phyloP scores from a whole-genome alignment of 2,329 filamentous ascomycete genomes.

The Pseudogymnoascus sp. region DNA sequence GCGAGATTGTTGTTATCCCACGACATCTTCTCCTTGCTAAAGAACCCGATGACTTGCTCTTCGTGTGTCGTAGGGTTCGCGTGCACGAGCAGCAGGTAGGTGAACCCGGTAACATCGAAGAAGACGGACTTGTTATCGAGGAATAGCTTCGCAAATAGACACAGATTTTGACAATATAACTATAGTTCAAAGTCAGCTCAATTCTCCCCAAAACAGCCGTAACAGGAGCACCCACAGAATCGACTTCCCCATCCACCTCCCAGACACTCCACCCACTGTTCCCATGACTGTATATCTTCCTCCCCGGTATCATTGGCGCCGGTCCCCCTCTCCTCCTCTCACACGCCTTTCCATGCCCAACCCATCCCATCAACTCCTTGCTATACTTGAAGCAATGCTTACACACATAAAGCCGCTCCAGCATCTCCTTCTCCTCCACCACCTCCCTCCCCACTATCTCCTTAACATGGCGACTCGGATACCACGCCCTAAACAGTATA shows the following conservation, averaged over 20 bases:
- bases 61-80: conserved; percentile 35
- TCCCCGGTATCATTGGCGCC: conserved; percentile 52
- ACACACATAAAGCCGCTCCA: conserved; percentile 76
- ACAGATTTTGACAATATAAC: conserved; percentile 92
- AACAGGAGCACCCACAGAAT: conserved; percentile 52
- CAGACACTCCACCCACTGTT: conserved; percentile 77
- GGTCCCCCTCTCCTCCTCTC: conserved; percentile 33
- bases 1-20: conserved; percentile 99
- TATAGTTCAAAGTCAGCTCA: conserved; percentile 27
- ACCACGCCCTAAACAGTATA: conserved; percentile 83
- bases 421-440: conserved; percentile 31
- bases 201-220: neutral
- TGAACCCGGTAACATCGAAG: conserved; percentile 90
- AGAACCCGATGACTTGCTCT: conserved; percentile 80
- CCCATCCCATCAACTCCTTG: conserved; percentile 53
- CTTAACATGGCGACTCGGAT: conserved; percentile 82
- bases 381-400: conserved; percentile 93
- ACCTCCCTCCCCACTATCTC: conserved; percentile 52
- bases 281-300: conserved; percentile 64
- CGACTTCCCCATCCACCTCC: conserved; percentile 84
- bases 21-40: conserved; percentile 96
- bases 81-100: conserved; percentile 88
- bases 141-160: conserved; percentile 93
- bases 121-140: conserved; percentile 98
- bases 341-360: conserved; percentile 54